A percentile compares a stretch with the other conserved stretches of the same genome.
Conservation (phyloP, 2,329 filamentous ascomycete genomes). For the Fusarium irregulare region DNA sequence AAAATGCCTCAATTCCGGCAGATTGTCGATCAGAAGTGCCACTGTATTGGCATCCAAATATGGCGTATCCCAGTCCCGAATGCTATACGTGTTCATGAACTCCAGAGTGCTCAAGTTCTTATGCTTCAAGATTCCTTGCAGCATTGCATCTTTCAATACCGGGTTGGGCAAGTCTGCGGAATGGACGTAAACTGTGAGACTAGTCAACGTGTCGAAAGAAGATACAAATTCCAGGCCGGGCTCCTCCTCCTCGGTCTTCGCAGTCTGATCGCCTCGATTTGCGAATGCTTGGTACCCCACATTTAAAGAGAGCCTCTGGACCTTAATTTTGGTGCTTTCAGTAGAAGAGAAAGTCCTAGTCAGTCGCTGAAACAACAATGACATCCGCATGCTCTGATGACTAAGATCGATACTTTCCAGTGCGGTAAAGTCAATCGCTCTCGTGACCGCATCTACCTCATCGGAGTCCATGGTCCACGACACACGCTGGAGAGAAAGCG, state of each 20-base stretch:
- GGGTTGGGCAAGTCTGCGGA: not conserved
- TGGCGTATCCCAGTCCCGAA: not conserved
- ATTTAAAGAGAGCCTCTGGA: constrained; percentile 7
- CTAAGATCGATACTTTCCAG: constrained; percentile 14
- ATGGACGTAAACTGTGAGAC: not conserved
- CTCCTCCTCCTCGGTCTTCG: not conserved
- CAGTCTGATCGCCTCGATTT: fast-evolving
- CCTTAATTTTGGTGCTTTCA: not conserved
- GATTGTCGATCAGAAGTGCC: constrained; percentile 9
- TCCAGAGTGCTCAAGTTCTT: constrained; percentile 17
- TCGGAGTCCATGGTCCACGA: not conserved
- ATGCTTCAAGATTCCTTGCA: constrained; percentile 36
- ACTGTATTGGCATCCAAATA: constrained; percentile 21
- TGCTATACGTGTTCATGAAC: not conserved
- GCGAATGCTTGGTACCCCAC: not conserved
- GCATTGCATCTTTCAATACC: not conserved
- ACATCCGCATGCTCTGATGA: too few relatives aligned
- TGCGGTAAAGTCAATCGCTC: constrained; percentile 20
- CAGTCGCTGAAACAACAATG: constrained; percentile 8
- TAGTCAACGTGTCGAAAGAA: constrained; percentile 31
- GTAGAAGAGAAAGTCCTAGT: not conserved
- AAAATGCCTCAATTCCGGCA: constrained; percentile 19
- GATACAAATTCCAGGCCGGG: constrained; percentile 17
- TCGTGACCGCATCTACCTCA: not conserved
- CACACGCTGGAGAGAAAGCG: constrained; percentile 6